Base-by-base conservation (phyloP, 1,139 yeast genomes). In the Hemisphaericaspora xylofermentans region DNA sequence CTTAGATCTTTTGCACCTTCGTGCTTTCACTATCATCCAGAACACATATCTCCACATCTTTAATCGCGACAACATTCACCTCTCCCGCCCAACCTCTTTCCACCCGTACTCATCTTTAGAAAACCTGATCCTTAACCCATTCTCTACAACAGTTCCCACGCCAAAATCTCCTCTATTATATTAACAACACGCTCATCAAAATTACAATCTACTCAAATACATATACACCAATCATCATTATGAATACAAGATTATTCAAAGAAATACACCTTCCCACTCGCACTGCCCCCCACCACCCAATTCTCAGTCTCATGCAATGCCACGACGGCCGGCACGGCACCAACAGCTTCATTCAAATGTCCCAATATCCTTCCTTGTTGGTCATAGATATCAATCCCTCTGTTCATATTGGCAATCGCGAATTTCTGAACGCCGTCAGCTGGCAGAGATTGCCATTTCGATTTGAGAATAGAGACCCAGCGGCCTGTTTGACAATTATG, bases 401-500 rank as follows among this genome's bases (percentile, higher is more conserved):
- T 73, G 51, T 84, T 87, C 98, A 93, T 93, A 58, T 91, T 91
- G 17, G 88, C 98, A 54, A 93, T 89, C 17, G 84, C 87, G 60
- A 91, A 88, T 52, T 91, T 89, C 48, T 88, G 87, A 25, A 79
- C 71, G 2, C 84, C 82, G 51, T 88, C 96, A 24, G 61, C 66
- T 0, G 95, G 95, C 14, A 68, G 58, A 2, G 59, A 52, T 45
- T 88, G 96, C 94, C 97, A 93, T 53, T 80, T 76, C 0, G 96
- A 81, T 54, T 89, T 88, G 42, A 93, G 68, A 39, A 93, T 91
- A 1, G 96, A 84, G 1, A 93, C 96, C 98, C 98, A 93, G 47
- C 96, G 69, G 0, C 98, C 98, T 0, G 96, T 85, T 60, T 91
- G 96, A 64, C 98, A 93, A 54, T 91, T 91, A 60, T 93, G 98